Conservation (phyloP, 257 asterid genomes). For the Salvia miltiorrhiza region DNA sequence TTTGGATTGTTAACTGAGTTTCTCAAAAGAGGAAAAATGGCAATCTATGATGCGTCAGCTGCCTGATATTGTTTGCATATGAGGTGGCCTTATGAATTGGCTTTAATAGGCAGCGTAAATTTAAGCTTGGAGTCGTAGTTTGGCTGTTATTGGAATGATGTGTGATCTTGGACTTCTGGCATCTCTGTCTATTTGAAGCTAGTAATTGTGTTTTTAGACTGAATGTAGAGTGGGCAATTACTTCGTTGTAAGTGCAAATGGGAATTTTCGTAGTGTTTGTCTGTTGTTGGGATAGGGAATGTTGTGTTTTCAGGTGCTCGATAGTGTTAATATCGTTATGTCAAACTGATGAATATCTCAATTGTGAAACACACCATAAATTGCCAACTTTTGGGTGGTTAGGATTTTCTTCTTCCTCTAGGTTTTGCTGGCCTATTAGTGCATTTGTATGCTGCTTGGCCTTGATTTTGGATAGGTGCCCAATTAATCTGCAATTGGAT, state of each 20-base stretch:
- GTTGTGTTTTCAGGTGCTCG: neutral
- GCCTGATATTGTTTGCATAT: neutral
- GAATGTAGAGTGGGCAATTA: neutral
- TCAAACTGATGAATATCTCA: neutral
- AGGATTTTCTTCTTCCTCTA: neutral
- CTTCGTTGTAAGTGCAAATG: neutral
- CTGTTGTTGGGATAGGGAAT: neutral
- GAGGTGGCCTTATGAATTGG: neutral
- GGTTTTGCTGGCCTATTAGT: neutral
- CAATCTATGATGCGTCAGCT: neutral
- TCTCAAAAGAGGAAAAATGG: neutral
- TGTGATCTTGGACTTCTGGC: neutral
- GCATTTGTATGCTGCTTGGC: neutral
- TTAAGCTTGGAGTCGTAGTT: neutral
- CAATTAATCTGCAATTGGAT: neutral
- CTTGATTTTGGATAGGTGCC: neutral
- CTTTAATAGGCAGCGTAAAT: neutral
- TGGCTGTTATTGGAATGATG: neutral
- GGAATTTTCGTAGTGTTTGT: neutral
- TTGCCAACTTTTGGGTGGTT: neutral
- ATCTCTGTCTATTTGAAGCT: neutral
- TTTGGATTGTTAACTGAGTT: neutral
- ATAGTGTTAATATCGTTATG: neutral
- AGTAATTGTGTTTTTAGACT: conserved; percentile 6
- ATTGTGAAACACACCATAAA: neutral